Percentiles rank a stretch among this genome's conserved stretches.
These are phyloP conservation scores for Xylariales sp. DNA, from an alignment of 2,329 filamentous ascomycete species.

Conservation along the genomic window DNA sequence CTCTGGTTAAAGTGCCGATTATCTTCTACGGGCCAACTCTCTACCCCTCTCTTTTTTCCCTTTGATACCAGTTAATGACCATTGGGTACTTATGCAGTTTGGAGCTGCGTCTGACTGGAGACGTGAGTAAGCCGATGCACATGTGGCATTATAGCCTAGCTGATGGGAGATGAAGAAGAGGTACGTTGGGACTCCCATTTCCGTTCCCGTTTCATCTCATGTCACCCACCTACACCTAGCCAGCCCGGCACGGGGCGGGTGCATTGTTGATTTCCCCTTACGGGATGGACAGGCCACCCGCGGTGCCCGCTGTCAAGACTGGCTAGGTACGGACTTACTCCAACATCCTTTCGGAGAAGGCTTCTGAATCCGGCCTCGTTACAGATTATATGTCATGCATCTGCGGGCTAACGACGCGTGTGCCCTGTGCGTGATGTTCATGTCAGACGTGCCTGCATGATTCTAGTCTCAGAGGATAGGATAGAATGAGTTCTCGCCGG, in stretches of 20 bases:
- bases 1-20: constrained; percentile 15
- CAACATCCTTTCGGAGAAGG: constrained; percentile 25
- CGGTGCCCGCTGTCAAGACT: constrained; percentile 17
- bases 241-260: constrained; percentile 27
- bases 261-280: constrained; percentile 29
- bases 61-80: constrained; percentile 11
- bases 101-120: constrained; percentile 24
- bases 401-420: constrained; percentile 35
- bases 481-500: constrained; percentile 16
- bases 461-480: constrained; percentile 28
- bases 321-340: constrained; percentile 16
- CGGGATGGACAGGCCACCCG: constrained; percentile 24
- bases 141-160: constrained; percentile 16
- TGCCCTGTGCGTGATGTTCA: constrained; percentile 36
- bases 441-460: constrained; percentile 39
- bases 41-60: constrained; percentile 7
- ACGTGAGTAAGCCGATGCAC: constrained; percentile 20
- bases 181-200: constrained; percentile 6
- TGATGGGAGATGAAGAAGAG: constrained; percentile 13
- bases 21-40: constrained; percentile 15
- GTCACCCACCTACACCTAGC: constrained; percentile 21
- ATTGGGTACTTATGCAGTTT: constrained; percentile 34
- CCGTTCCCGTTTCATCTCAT: constrained; percentile 31
- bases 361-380: constrained; percentile 36
- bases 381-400: constrained; percentile 40